phyloP scores from a whole-genome alignment of 169 alveolate genomes.

The Cryptosporidium ubiquitum region DNA sequence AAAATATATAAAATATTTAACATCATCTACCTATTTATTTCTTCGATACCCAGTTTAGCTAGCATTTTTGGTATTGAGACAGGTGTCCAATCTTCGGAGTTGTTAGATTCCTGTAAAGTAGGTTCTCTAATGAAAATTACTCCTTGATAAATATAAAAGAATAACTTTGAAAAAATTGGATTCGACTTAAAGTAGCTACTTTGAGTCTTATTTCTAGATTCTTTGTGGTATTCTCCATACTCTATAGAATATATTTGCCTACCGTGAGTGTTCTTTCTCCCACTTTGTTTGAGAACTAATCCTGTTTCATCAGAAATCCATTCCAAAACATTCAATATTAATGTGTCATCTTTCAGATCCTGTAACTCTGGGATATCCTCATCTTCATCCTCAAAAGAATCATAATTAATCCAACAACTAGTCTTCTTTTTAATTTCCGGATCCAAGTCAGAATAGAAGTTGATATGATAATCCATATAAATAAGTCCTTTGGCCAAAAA shows the following conservation, averaged over 20 bases:
- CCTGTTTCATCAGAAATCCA: conserved; percentile 57
- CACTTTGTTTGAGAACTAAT: conserved; percentile 3
- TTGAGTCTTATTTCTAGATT: neutral
- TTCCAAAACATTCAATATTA: neutral
- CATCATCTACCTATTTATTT: neutral
- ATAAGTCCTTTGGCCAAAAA: conserved; percentile 42
- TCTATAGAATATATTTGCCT: conserved; percentile 37
- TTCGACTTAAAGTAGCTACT: conserved; percentile 1
- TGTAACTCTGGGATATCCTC: neutral
- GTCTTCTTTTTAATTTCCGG: neutral
- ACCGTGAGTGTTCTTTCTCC: conserved; percentile 6
- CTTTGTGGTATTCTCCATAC: neutral
- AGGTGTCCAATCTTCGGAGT: conserved; percentile 36
- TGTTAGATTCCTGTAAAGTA: neutral
- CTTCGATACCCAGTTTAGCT: conserved; percentile 8
- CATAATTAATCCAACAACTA: conserved; percentile 28
- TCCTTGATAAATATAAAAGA: conserved; percentile 33
- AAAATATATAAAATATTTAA: neutral
- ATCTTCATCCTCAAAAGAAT: neutral
- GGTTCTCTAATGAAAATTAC: neutral
- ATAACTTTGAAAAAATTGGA: neutral
- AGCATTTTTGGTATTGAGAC: neutral
- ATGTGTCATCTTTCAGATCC: conserved; percentile 1
- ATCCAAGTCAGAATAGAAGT: conserved; percentile 22
- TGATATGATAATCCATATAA: conserved; percentile 47